Evolutionary conservation across 2,329 filamentous ascomycete genomes (phyloP).

Genomic region (Aplosporella prunicola): DNA sequence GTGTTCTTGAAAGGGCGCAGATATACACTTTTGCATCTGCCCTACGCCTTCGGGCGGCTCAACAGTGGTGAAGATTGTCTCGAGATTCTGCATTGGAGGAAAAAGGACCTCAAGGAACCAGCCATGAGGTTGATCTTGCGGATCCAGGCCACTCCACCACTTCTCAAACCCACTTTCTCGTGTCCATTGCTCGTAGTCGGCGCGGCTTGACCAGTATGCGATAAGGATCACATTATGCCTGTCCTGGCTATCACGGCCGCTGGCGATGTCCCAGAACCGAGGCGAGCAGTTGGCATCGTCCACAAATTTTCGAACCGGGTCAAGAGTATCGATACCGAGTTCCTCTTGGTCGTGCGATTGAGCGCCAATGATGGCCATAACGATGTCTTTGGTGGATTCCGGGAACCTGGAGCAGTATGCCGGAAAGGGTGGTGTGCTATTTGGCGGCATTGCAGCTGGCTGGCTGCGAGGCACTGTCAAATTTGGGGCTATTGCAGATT

Average conservation of each 20-base stretch:
- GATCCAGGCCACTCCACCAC: constrained; percentile 3
- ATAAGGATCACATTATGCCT: neutral
- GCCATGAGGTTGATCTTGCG: constrained; percentile 23
- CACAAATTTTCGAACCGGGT: too few relatives aligned
- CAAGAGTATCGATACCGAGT: too few relatives aligned
- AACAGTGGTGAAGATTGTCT: constrained; percentile 35
- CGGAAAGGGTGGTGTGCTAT: constrained; percentile 21
- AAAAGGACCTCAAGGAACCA: constrained; percentile 38
- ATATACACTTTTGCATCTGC: constrained; percentile 30
- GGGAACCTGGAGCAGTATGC: constrained; percentile 27
- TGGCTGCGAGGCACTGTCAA: constrained; percentile 15
- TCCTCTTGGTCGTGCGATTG: constrained; percentile 18
- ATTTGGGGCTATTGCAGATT: constrained; percentile 19
- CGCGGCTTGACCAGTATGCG: neutral
- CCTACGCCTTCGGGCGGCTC: constrained; percentile 32
- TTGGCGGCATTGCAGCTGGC: constrained; percentile 17
- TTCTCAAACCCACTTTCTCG: neutral
- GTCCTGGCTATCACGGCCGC: too few relatives aligned
- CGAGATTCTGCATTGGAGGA: constrained; percentile 35
- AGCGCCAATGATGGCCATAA: constrained; percentile 27
- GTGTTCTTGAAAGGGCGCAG: constrained; percentile 33
- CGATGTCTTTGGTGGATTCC: constrained; percentile 20
- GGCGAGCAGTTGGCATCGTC: too few relatives aligned
- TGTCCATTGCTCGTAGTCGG: neutral
- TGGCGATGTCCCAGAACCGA: too few relatives aligned